Percentiles rank a stretch among this genome's conserved stretches.
phyloP scores from a whole-genome alignment of 805 yeast genomes.

The Metschnikowia shivogae region DNA sequence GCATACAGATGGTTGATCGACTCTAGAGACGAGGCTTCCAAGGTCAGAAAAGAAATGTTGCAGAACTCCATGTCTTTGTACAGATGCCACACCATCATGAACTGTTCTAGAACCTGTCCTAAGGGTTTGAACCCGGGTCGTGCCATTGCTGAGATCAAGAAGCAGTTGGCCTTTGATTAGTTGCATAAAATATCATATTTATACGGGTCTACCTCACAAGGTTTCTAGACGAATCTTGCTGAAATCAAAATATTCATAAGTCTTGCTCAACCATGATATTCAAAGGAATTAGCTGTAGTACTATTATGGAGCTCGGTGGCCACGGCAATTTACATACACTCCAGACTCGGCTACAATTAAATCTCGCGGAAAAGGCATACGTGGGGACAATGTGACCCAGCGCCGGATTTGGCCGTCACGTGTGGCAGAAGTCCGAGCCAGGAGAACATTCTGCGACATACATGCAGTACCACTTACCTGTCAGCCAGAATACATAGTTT shows the following conservation, averaged over 20 bases:
- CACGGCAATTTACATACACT: no score
- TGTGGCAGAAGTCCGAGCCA: conserved; percentile 2
- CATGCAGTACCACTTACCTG: not conserved
- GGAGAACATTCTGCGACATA: not conserved
- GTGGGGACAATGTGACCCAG: not conserved
- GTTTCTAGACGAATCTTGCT: not conserved
- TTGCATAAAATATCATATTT: conserved; percentile 10
- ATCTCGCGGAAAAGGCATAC: not conserved
- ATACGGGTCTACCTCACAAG: not conserved
- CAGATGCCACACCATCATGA: conserved; percentile 99
- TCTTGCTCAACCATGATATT: not conserved
- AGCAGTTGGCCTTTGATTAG: conserved; percentile 78
- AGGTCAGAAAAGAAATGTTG: conserved; percentile 77
- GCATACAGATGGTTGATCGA: conserved; percentile 99
- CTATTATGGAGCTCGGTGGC: not conserved
- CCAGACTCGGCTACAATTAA: not conserved
- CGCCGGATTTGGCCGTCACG: not conserved
- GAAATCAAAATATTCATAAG: not conserved
- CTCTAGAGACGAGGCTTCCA: conserved; percentile 89
- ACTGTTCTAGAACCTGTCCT: conserved; percentile 97
- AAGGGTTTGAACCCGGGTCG: conserved; percentile 97
- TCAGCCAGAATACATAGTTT: not conserved
- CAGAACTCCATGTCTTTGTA: conserved; percentile 96
- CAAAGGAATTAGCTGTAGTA: not conserved
- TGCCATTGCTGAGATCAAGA: conserved; percentile 97